Evolutionary conservation across 164 flowering plant species (phyloP), one percentile per base, ranked within the genome.

Genomic region (Berberis vulgaris): DNA sequence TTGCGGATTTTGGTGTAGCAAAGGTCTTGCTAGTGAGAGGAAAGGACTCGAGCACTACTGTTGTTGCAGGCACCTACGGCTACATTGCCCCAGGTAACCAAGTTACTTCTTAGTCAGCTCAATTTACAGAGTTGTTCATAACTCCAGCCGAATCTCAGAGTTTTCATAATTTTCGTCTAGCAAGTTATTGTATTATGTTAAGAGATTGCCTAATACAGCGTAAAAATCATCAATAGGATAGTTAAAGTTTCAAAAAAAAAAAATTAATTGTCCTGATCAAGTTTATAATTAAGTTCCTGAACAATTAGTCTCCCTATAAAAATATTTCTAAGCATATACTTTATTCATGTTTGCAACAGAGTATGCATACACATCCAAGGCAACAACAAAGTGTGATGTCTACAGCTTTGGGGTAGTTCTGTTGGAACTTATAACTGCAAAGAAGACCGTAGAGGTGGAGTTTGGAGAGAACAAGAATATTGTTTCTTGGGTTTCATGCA

Each of bases 1-100:
- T 94, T 10, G 97, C 99, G 44, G 99, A 94, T 66, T 94, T 94
- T 65, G 99, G 99, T 45, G 84, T 94, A 7, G 97, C 97, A 63
- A 91, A 94, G 75, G 94, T 94, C 54, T 68, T 94, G 74, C 93
- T 83, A 69, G 91, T 91, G 43, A 77, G 82, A 75, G 86, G 89
- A 41, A 85, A 81, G 67, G 97, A 91, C 45, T 85, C 91, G 45
- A 82, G 82, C 56, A 81, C 91, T 1, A 87, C 92, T 8, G 79
- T 77, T 43, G 70, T 91, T 65, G 99, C 96, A 7, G 99, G 99
- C 44, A 91, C 99, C 6, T 94, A 86, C 58, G 97, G 99, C 8
- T 94, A 94, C 79, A 58, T 94, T 69, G 99, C 97, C 42, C 99
- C 99, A 72, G 99, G 99, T 91, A 87, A 57, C 44, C 55, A 41